Percentiles rank a stretch among this genome's conserved stretches.
These are phyloP conservation scores for Solanum verrucosum DNA, from an alignment of 257 asterid species.

Conservation along the genomic window DNA sequence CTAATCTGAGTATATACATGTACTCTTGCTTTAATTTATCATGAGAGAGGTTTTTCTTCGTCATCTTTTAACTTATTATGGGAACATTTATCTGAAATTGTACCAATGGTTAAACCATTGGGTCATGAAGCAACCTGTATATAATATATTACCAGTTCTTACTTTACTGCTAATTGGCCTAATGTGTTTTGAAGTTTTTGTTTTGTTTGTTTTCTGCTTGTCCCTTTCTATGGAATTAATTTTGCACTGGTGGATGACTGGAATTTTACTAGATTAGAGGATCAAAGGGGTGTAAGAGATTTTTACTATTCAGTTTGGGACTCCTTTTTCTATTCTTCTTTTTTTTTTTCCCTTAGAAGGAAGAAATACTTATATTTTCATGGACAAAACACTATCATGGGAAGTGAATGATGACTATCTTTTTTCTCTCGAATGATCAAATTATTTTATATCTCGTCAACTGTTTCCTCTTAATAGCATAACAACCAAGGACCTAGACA, in stretches of 20 bases:
- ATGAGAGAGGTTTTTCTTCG: neutral
- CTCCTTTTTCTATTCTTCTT: neutral
- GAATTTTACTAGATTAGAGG: neutral
- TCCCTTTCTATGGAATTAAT: neutral
- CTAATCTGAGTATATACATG: neutral
- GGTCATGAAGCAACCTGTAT: neutral
- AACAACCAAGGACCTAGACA: neutral
- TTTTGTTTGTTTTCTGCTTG: neutral
- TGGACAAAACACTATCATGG: neutral
- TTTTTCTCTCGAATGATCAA: neutral
- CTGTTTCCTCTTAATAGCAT: neutral
- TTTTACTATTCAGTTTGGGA: neutral
- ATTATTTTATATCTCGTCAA: neutral
- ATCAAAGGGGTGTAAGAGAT: neutral
- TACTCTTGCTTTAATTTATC: neutral
- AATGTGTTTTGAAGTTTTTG: neutral
- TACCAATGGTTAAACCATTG: neutral
- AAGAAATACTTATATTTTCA: neutral
- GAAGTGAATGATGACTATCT: neutral
- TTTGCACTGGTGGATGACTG: neutral
- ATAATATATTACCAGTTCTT: neutral
- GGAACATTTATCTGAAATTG: neutral
- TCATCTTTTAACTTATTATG: neutral
- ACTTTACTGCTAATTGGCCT: neutral
- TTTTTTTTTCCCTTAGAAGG: neutral